These are phyloP conservation scores for Colletotrichum sp. DNA, from an alignment of 2,329 filamentous ascomycete species.

Conservation along the genomic window DNA sequence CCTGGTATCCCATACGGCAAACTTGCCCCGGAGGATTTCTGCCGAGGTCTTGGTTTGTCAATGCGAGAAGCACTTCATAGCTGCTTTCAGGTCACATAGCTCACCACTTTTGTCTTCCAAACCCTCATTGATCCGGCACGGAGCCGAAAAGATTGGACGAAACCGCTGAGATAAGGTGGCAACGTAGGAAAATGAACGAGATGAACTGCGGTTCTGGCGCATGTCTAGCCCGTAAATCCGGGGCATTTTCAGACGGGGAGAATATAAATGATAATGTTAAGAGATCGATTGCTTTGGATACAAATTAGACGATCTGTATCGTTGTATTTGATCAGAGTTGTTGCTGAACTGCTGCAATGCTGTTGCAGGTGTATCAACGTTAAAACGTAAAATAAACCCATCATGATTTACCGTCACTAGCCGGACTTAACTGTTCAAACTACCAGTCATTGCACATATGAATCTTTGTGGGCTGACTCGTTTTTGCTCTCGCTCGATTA, in stretches of 20 bases:
- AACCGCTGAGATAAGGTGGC: background rate
- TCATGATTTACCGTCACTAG: background rate
- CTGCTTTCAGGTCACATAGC: background rate
- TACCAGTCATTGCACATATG: rapidly evolving
- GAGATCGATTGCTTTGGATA: background rate
- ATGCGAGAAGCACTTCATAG: background rate
- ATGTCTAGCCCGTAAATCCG: background rate
- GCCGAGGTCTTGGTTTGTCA: background rate
- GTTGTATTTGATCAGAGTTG: background rate
- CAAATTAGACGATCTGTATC: background rate
- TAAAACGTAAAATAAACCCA: rapidly evolving
- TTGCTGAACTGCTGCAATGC: background rate
- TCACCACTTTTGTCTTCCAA: background rate
- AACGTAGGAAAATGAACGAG: background rate
- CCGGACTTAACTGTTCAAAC: rapidly evolving
- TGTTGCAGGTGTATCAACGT: background rate
- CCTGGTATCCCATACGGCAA: background rate
- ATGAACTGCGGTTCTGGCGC: background rate
- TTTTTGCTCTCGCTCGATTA: background rate
- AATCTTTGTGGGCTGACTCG: rapidly evolving
- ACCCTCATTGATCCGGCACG: background rate
- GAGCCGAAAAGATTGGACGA: background rate
- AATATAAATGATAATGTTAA: background rate
- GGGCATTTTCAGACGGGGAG: background rate
- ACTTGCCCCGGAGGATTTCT: background rate